Evolutionary conservation across 1,284 basidiomycete genomes (phyloP), one percentile per base, ranked within the genome.

Genomic region (Marasmius oreades): DNA sequence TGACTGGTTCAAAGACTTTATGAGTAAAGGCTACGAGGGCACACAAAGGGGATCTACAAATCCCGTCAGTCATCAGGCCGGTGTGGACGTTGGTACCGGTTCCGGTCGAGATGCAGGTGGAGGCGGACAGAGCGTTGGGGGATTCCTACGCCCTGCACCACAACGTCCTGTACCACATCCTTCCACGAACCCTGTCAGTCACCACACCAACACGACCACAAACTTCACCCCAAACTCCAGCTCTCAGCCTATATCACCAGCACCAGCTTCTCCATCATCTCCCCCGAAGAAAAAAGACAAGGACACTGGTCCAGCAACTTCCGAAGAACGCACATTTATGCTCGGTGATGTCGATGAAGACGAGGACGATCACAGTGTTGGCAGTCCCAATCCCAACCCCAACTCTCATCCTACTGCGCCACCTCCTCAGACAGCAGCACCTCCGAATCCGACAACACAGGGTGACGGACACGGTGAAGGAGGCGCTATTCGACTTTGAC

Each of bases 11-110:
- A 70, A 67, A 51, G 77, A 79, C 39, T 64, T 73, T 18, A 60
- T 67, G 60, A 63, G 23, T 53, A 31, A n/a, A 33, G 48, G 28
- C n/a, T 59, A 55, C 55, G 55, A 52, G 61, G 61, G 52, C 48
- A 57, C 59, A 46, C 52, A 55, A 22, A 50, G n/a, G 23, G 3
- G 52, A 1, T 18, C 51, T 10, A 62, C 65, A 33, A 77, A 78
- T 55, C 73, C 74, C 10, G 64, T 74, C 48, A 77, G 75, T 57
- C 75, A 78, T 59, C 73, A 77, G 57, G 66, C 72, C 5, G 71
- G 73, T 55, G 69, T 68, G 1, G 68, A 66, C 31, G 64, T 63
- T 14, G 54, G 57, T 24, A 22, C 20, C 5, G 57, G 51, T n/a
- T 61, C 62, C n/a, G 48, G 48, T 18, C 24, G 57, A 20, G 55